Base-by-base conservation (phyloP, 148 eudicot species). In the Fagopyrum homotropicum region DNA sequence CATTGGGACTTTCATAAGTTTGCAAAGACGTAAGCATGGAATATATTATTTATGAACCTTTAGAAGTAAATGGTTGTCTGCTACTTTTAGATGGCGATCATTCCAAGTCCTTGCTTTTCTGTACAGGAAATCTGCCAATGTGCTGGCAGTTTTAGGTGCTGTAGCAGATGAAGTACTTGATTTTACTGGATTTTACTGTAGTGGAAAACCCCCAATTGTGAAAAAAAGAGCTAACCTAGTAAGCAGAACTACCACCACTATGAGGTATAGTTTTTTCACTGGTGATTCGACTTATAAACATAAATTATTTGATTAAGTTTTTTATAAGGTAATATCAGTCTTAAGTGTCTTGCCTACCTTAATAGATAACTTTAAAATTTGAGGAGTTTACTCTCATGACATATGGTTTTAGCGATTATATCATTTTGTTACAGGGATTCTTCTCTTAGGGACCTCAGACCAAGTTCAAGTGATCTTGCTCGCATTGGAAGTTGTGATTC, bases 1-100 rank as follows among this genome's bases (percentile, higher is more conserved):
- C 97, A 92, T 76, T 92, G 97, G 97, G 98, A 95, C 82, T 92
- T 92, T 80, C 93, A 95, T 80, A 92, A 92, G 80, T 92, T 92
- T 83, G 93, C 97, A 4, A 95, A 95, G 88, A 92, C 93, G 98
- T 95, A 86, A 81, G 80, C 50, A 69, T 30, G 11, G 3, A 14
- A 3, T 14, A 3, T 54, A 11, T 14, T 14, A 54, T 14, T 15
- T 54, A 16, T 16, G 40, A 54, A 16, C 17, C 4, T 15, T 1
- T 4, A 54, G 1, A 63, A 50, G 17, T 35, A 35, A 35, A 22
- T 40, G 52, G 40, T 61, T 40, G 40, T 16, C 47, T 14, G 52
- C 7, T 57, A 22, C 52, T 80, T 76, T 55, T 74, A 29, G 19
- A 54, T 14, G 17, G 5, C 76, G 49, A 35, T 35, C 3, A 2